Evolutionary conservation across 345 rosid species (phyloP), one percentile per base, ranked within the genome.

Genomic region (Salix dunnii): DNA sequence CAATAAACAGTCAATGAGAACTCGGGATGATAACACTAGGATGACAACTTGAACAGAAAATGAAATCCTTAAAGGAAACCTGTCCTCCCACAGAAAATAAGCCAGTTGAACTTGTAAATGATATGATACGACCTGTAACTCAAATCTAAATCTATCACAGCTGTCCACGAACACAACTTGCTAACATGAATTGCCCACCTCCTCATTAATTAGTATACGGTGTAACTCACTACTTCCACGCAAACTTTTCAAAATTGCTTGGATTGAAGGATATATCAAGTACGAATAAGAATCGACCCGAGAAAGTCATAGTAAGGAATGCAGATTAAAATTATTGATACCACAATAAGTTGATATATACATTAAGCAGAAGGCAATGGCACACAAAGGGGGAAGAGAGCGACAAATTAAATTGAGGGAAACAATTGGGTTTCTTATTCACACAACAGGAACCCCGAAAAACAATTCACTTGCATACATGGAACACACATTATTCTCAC

Each of bases 351-450:
- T 58, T 10, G 63, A 58, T 23, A 23, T 10, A 58, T n/a, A 58
- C 27, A 58, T 58, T 0, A 28, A 31, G 38, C 68, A 31, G 14
- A 62, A 62, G 67, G 67, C 67, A 62, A 62, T 6, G n/a, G 68
- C 68, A 64, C 9, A 6, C 68, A 31, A 14, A 9, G 64, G 64
- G 62, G 62, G 28, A 2, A 23, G 17, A 1, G 36, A 64, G 38
- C 11, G 31, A 16, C 38, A 64, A 36, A 67, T 30, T 67, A 23
- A 36, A 68, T 31, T 18, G 23, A 42, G 64, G 48, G 68, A 77
- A 84, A 73, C 79, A 66, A 72, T 76, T 55, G 82, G 85, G 82
- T 80, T 72, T 82, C 82, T 87, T 85, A 83, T 87, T 84, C 88
- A 87, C 84, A 85, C 86, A 78, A 76, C 80, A 82, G 78, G 71